Evolutionary conservation across 768 basidiomycete species (phyloP).

Genomic region (Calocybe indica): DNA sequence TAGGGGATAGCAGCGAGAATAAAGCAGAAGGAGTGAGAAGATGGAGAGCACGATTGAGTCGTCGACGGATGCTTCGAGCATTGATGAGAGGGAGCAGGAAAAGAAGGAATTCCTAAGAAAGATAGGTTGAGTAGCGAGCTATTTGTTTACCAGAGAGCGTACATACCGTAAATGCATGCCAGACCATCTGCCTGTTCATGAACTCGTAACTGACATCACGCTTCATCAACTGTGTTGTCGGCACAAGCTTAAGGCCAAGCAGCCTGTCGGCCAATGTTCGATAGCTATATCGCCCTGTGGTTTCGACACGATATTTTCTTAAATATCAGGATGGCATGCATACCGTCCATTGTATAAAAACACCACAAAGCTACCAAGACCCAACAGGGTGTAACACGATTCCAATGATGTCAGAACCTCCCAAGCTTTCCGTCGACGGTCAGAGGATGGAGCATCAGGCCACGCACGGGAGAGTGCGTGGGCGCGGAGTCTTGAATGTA

Average conservation of each 20-base stretch:
- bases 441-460: conserved; percentile 85
- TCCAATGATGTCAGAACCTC: conserved; percentile 59
- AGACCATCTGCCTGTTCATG: conserved; percentile 99
- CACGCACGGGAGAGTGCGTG: conserved; percentile 81
- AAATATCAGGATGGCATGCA: neutral
- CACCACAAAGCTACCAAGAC: conserved; percentile 68
- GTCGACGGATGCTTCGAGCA: conserved; percentile 56
- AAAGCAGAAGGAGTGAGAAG: conserved; percentile 20
- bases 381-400: conserved; percentile 54
- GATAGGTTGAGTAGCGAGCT: conserved; percentile 4
- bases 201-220: conserved; percentile 96
- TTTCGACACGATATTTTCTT: neutral
- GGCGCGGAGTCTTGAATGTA: conserved; percentile 66
- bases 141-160: neutral
- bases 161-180: conserved; percentile 95
- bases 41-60: conserved; percentile 33
- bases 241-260: conserved; percentile 66
- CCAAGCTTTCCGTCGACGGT: conserved; percentile 72
- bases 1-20: conserved; percentile 23
- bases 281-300: conserved; percentile 46
- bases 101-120: conserved; percentile 81
- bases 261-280: conserved; percentile 80
- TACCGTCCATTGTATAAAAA: conserved; percentile 88
- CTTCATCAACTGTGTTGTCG: conserved; percentile 60
- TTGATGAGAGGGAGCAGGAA: conserved; percentile 87